Evolutionary conservation across 1,284 basidiomycete species (phyloP), one percentile per base, ranked within the genome.

Genomic region (Cutaneotrichosporon cavernicola): DNA sequence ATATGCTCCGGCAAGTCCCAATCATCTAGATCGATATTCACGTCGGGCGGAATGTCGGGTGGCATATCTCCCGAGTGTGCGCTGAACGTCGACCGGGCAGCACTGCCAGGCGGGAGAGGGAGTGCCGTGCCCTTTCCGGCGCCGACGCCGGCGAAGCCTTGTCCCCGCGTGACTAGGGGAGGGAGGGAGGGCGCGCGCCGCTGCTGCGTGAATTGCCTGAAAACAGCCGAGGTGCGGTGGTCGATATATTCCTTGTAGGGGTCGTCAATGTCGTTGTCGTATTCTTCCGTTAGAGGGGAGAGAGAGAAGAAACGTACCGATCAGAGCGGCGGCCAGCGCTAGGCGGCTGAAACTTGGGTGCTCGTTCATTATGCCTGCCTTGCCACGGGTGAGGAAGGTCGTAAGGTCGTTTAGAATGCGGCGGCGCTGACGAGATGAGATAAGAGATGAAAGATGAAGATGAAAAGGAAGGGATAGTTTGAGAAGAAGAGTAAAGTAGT

Each of bases 301-400:
- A n/a, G 9, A 31, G 9, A 30, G 40, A 16, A 26, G 51, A 5
- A 30, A 56, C 67, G 5, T n/a, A 72, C 71, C 71, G 18, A 72
- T 61, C 10, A 72, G 64, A 10, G 78, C 76, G n/a, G 78, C 78
- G 7, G 76, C 78, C 40, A 79, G 74, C 60, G 76, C 74, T 0
- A 75, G 61, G 16, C 77, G 66, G 38, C 66, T 70, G 61, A 74
- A 68, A 13, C 31, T 16, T 4, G 65, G 65, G 13, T 52, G 52
- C 30, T 49, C 58, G 31, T 34, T 14, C 43, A 49, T 58, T 30
- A n/a, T 46, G 43, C 43, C 43, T 46, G 43, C 43, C 18, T 18
- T 46, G 18, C 43, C 43, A 16, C 38, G 13, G 9, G 38, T 26
- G 26, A 26, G 43, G 40, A 43, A 8, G 18, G 43, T 46, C 13